phyloP scores from a whole-genome alignment of 1,284 basidiomycete species.

The Boletus holoroseus region DNA sequence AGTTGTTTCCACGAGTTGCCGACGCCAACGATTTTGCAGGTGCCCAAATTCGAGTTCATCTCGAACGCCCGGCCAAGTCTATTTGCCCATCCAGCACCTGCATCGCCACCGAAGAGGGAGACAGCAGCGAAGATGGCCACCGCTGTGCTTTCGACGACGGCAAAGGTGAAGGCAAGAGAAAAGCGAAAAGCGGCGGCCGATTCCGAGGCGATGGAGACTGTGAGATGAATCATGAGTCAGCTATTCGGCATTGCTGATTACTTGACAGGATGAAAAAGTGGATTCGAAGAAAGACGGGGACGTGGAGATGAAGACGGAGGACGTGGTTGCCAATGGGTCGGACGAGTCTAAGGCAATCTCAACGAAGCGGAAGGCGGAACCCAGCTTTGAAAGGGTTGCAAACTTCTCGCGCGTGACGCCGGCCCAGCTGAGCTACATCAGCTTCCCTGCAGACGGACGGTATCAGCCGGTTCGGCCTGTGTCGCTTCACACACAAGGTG shows the following conservation, averaged over 20 bases:
- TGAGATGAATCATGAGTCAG: conserved; percentile 37
- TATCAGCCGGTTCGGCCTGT: conserved; percentile 91
- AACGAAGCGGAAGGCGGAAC: conserved; percentile 63
- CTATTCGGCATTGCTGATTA: conserved; percentile 2
- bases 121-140: conserved; percentile 84
- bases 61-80: conserved; percentile 85
- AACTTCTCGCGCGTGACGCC: conserved; percentile 96
- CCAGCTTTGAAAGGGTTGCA: conserved; percentile 67
- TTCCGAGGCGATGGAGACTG: conserved; percentile 76
- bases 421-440: conserved; percentile 79
- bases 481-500: conserved; percentile 43
- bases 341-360: conserved; percentile 45
- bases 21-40: conserved; percentile 39
- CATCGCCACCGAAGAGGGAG: conserved; percentile 87
- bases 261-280: conserved; percentile 47
- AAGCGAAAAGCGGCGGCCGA: conserved; percentile 82
- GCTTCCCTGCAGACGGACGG: conserved; percentile 73
- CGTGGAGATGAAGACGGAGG: conserved; percentile 69
- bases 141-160: conserved; percentile 91
- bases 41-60: conserved; percentile 84
- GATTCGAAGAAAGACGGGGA: conserved; percentile 60
- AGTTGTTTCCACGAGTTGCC: conserved; percentile 2
- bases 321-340: conserved; percentile 51
- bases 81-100: conserved; percentile 83
- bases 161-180: conserved; percentile 87